Evolutionary conservation across 257 asterid species (phyloP), one percentile per base, ranked within the genome.

Genomic region (Fraxinus quadrangulata): DNA sequence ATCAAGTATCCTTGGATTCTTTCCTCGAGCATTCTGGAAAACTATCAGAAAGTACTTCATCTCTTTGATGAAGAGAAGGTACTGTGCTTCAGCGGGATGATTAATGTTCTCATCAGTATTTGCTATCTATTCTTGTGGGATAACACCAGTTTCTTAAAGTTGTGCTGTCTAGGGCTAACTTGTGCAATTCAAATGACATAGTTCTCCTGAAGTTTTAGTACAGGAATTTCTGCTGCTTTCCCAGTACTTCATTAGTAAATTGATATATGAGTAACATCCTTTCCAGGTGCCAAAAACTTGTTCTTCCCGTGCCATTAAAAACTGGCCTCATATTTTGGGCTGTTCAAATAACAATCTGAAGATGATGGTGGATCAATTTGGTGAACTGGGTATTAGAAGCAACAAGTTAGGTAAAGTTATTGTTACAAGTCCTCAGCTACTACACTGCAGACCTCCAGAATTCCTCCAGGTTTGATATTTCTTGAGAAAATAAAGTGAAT

Each of bases 1-100:
- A 85, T 80, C 77, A 95, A 90, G 87, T 93, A 95, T 85, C 99
- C 99, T 5, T 95, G 99, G 99, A 88, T 95, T 89, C 88, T 95
- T 75, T 91, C 97, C 47, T 73, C 84, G 67, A 87, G 96, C 82
- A 82, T 93, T 77, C 84, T 84, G 81, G 87, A 85, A 74, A 95
- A 95, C 90, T 83, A 81, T 59, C 86, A 88, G 81, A 84, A 86
- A 77, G 82, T 90, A 76, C 84, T 91, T 71, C 77, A 75, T 78
- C 86, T 90, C 83, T 86, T 95, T 77, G 88, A 88, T 72, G 81
- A 78, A 75, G 94, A 88, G 85, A 92, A 93, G 98, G 99, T 95
- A 89, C 61, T 24, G 63, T 23, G 74, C 72, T 40, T 49, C 31
- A 59, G 30, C 21, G 34, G 66, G 70, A 66, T 76, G 71, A 63